Evolutionary conservation across 139 green algal species (phyloP).

Genomic region (Chlorella sp.): DNA sequence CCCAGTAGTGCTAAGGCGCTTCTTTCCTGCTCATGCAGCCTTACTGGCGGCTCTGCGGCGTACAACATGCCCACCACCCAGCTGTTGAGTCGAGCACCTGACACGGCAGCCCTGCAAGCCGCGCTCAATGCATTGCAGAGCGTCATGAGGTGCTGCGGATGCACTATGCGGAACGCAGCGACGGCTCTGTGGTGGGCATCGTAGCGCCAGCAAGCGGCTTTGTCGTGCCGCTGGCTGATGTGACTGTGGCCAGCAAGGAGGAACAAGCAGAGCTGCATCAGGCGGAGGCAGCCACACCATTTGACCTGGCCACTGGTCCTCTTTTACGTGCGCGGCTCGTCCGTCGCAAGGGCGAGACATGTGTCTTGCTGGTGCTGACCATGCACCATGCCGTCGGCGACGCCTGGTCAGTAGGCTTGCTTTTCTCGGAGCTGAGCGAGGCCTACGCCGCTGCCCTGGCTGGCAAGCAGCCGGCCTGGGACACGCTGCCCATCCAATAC

Average conservation of each 20-base stretch:
- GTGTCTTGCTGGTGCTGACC: neutral
- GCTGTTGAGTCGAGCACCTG: neutral
- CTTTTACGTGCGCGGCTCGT: neutral
- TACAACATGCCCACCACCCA: neutral
- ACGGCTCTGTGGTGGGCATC: neutral
- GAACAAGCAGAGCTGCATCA: neutral
- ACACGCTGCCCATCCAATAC: constrained; percentile 7
- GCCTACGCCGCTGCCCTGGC: neutral
- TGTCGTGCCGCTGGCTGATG: neutral
- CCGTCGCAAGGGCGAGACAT: neutral
- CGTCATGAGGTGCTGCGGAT: neutral
- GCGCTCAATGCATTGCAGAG: neutral
- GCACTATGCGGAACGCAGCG: neutral
- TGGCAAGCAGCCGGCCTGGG: neutral
- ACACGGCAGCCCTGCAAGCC: neutral
- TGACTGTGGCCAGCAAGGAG: neutral
- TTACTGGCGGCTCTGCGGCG: neutral
- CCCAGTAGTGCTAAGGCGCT: no score
- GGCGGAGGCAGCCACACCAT: neutral
- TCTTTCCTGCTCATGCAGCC: no score
- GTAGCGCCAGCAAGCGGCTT: neutral
- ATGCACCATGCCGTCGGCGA: neutral
- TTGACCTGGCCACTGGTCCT: neutral
- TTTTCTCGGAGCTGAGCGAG: neutral
- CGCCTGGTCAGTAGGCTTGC: neutral